Evolutionary conservation across 2,329 filamentous ascomycete species (phyloP), one percentile per base, ranked within the genome.

Genomic region (Clarireedia hainanense): DNA sequence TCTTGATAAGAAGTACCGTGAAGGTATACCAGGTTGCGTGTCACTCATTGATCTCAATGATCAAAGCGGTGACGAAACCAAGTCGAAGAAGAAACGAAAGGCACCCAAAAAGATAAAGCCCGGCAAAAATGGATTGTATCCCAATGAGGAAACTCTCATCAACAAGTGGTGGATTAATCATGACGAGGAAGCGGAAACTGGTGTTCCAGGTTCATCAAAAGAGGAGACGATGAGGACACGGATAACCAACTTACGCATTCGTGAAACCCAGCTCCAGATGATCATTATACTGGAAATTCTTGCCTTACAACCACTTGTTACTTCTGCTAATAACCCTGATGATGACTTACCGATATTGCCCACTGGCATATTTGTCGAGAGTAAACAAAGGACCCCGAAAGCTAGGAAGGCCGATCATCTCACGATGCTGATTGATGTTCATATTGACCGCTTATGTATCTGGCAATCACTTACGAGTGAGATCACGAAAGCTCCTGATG

Each of bases 231-330:
- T 60, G 2, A 86, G 80, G 65, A 78, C 80, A 20, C 80, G 85
- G 42, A 73, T 85, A n/a, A 79, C 83, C 2, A 77, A 83, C 52
- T 71, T 92, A 40, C 80, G 88, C 43, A 84, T 85, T 24, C 78
- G 89, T 57, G 89, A 94, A 72, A 91, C 88, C 0, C 85, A 91
- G 64, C 73, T 91, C 40, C 89, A 94, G 67, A 82, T 92, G 71
- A 89, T 92, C 54, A 69, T 94, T 34, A 84, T 91, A 51, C 75
- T 94, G 5, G 89, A 94, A 66, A 83, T 90, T 15, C 72, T 91
- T 23, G 85, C 88, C 2, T 72, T 94, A 43, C 86, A 89, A 59
- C 76, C 78, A 20, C 64, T 79, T 30, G 72, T 73, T 27, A 70
- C 73, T 2, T 61, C 69, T 1, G 72, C 74, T 17, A 60, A 61